Evolutionary conservation across 768 basidiomycete genomes (phyloP).

Genomic region (Coprinopsis sp.): DNA sequence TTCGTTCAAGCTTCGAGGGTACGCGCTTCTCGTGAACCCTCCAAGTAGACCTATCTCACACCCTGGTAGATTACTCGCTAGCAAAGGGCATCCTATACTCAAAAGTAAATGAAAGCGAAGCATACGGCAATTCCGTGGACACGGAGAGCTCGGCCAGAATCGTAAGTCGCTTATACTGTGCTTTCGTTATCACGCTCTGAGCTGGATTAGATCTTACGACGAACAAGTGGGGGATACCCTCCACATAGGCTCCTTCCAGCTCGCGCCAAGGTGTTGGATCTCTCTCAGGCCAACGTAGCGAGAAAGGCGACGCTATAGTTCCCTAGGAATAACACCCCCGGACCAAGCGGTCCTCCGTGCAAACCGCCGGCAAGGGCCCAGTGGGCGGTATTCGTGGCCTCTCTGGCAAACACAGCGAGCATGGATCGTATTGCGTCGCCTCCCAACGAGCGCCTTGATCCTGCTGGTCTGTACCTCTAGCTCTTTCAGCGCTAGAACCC

Average conservation of each 20-base stretch:
- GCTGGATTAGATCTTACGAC: constrained; percentile 7
- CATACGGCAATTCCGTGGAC: not conserved
- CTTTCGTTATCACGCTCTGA: too few relatives aligned
- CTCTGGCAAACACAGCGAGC: not conserved
- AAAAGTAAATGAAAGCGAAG: too few relatives aligned
- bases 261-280: constrained; percentile 41
- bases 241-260: constrained; percentile 14
- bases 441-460: too few relatives aligned
- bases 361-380: constrained; percentile 2
- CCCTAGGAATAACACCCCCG: constrained; percentile 43
- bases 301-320: constrained; percentile 42
- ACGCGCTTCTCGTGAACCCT: not conserved
- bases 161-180: not conserved
- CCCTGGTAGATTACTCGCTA: constrained; percentile 1
- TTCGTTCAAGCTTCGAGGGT: constrained; percentile 6
- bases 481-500: too few relatives aligned
- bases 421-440: too few relatives aligned
- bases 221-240: constrained; percentile 5
- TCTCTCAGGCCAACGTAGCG: constrained; percentile 41
- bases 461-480: too few relatives aligned
- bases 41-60: not conserved
- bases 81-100: not conserved
- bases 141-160: not conserved
- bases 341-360: too few relatives aligned
- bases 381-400: not conserved